Evolutionary conservation across 1,284 basidiomycete genomes (phyloP).

Genomic region (Papiliotrema fonsecae): DNA sequence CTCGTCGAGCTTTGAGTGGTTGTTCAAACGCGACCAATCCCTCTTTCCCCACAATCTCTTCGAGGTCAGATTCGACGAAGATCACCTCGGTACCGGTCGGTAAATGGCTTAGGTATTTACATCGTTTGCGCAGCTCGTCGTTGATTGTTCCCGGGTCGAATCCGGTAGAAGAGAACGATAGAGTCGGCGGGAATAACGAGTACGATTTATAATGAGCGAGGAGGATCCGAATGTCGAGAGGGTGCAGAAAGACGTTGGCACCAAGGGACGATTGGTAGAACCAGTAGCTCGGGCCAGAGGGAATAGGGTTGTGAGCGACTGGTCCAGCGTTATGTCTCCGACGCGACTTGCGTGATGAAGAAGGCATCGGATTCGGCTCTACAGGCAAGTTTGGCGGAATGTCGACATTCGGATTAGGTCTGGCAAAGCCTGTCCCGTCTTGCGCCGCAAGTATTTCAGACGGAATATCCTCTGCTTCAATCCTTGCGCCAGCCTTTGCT

Average conservation of each 20-base stretch:
- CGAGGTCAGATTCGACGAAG: slow-evolving; percentile 85
- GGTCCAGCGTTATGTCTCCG: slow-evolving; percentile 26
- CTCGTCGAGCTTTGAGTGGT: slow-evolving; percentile 66
- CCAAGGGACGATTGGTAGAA: slow-evolving; percentile 96
- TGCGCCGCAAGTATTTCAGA: slow-evolving; percentile 15
- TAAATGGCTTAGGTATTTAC: slow-evolving; percentile 91
- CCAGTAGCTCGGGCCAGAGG: slow-evolving; percentile 58
- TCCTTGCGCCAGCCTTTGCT: slow-evolving; percentile 2
- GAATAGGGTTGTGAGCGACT: slow-evolving; percentile 23
- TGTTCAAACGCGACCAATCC: slow-evolving; percentile 74
- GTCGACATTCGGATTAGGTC: slow-evolving; percentile 11
- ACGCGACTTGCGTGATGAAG: slow-evolving; percentile 15
- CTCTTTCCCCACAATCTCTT: slow-evolving; percentile 64
- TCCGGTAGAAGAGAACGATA: slow-evolving; percentile 73
- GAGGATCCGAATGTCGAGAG: slow-evolving; percentile 91
- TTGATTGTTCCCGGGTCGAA: slow-evolving; percentile 63
- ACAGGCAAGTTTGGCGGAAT: slow-evolving; percentile 38
- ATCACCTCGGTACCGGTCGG: slow-evolving; percentile 89
- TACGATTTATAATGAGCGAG: slow-evolving; percentile 80
- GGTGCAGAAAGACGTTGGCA: slow-evolving; percentile 86
- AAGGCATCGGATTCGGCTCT: slow-evolving; percentile 40
- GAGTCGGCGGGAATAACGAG: slow-evolving; percentile 73
- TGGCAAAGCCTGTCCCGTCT: neutral
- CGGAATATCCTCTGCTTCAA: slow-evolving; percentile 12
- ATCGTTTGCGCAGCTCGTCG: slow-evolving; percentile 85